A percentile compares a stretch with the other conserved stretches of the same genome.
These are phyloP conservation scores for Pleurotus ostreatus DNA, from an alignment of 768 basidiomycete species.

Conservation along the genomic window DNA sequence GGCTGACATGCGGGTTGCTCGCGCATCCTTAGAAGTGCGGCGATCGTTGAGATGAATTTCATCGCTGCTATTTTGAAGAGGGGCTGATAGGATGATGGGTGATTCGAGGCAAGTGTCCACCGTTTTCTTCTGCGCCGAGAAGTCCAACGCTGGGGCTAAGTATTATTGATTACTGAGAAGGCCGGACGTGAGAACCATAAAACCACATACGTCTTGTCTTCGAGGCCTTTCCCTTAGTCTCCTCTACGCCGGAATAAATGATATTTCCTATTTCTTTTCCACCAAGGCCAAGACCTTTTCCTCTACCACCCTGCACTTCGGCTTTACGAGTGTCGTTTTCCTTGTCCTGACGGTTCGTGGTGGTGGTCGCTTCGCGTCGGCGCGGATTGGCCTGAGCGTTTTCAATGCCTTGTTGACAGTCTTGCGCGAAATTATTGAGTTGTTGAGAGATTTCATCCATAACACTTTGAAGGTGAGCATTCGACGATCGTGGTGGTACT, in stretches of 20 bases:
- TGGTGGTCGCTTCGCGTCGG: neutral
- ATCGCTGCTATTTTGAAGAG: slow-evolving; percentile 11
- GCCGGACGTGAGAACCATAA: slow-evolving; percentile 1
- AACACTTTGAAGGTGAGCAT: slow-evolving; percentile 35
- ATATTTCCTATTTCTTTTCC: slow-evolving; percentile 2
- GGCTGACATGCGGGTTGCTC: slow-evolving; percentile 1
- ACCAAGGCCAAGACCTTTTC: slow-evolving; percentile 1
- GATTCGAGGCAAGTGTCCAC: slow-evolving; percentile 43
- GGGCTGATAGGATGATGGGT: slow-evolving; percentile 40
- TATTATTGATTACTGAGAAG: slow-evolving; percentile 9
- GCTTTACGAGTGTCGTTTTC: slow-evolving; percentile 1
- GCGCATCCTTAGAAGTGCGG: slow-evolving; percentile 19
- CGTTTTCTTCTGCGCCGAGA: slow-evolving; percentile 46
- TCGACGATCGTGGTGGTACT: slow-evolving; percentile 35
- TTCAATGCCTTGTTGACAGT: neutral
- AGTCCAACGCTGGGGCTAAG: slow-evolving; percentile 54
- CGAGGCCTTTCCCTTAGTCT: neutral
- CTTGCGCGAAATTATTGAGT: slow-evolving; percentile 32
- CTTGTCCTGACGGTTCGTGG: neutral
- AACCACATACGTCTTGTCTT: slow-evolving; percentile 43
- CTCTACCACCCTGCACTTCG: neutral
- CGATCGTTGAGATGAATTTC: slow-evolving; percentile 20
- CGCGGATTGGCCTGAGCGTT: neutral
- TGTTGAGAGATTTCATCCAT: slow-evolving; percentile 44
- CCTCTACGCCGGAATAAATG: neutral